Evolutionary conservation across 257 asterid genomes (phyloP).

Genomic region (Nicotiana obtusifolia): DNA sequence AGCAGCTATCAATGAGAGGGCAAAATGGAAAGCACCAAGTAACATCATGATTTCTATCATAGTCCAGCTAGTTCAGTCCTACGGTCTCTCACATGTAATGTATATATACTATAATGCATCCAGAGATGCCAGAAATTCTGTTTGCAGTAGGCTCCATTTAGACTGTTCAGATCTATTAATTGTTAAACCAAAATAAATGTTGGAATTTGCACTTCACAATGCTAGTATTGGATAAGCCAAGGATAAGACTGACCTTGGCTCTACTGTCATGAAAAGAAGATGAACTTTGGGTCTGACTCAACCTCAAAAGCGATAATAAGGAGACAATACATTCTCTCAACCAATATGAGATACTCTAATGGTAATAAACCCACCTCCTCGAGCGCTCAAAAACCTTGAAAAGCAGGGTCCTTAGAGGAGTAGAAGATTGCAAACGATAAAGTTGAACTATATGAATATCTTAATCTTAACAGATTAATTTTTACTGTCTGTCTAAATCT

Average conservation of each 20-base stretch:
- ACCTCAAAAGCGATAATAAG: no score
- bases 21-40: neutral
- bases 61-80: neutral
- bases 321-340: neutral
- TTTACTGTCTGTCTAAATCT: neutral
- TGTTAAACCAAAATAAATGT: neutral
- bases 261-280: neutral
- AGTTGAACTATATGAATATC: neutral
- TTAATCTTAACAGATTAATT: neutral
- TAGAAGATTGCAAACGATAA: neutral
- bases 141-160: conserved; percentile 1
- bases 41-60: neutral
- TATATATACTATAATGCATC: neutral
- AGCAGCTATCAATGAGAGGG: neutral
- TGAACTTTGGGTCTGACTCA: neutral
- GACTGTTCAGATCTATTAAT: neutral
- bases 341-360: neutral
- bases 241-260: neutral
- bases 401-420: neutral
- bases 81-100: neutral
- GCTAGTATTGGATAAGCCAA: no score
- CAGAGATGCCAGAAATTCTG: neutral
- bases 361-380: neutral
- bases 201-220: neutral
- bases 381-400: neutral